Evolutionary conservation across 2,329 filamentous ascomycete species (phyloP), one percentile per base, ranked within the genome.

Genomic region (Ceratocystis papillata): DNA sequence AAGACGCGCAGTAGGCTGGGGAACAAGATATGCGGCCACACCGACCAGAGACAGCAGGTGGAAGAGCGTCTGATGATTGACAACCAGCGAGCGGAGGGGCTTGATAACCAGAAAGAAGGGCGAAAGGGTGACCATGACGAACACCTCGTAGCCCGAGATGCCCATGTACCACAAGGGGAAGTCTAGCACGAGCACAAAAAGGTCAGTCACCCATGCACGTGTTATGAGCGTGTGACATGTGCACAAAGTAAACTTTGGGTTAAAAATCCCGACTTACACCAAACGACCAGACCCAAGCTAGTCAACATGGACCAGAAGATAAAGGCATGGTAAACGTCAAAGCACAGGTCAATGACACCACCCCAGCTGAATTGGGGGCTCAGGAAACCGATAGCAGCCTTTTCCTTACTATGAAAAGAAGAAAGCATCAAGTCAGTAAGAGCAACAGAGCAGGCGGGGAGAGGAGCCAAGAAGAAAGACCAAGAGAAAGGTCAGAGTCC

Each of bases 111-210:
- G 84, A 22, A 97, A 75, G 48, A 92, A 79, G 0, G 94, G 94
- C 3, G 92, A 89, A 63, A 93, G 76, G 2, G 90, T 93, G 62
- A 83, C 84, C 85, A 97, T 87, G 72, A 99, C 87, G 70, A 96
- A 81, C 55, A 86, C 87, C 77, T 99, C 94, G 73, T 94, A 99
- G 69, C 94, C 94, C 3, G 93, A 97, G 68, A 99, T 95, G 33
- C 94, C 94, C 94, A 99, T 99, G 75, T 96, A 86, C 94, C 94
- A 99, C 10, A 99, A 83, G 15, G 94, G 94, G 74, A 99, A 99
- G 76, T 95, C 88, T 90, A 62, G 28, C 17, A 64, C 59, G 28
- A 55, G 68, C 30, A 46, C 25, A 62, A n/a, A 53, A 30, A 3
- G 37, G 20, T 44, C 17, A 28, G 25, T 25, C 7, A 46, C 4